These are phyloP conservation scores for Daucus carota DNA, from an alignment of 129 eudicot species.

Conservation along the genomic window DNA sequence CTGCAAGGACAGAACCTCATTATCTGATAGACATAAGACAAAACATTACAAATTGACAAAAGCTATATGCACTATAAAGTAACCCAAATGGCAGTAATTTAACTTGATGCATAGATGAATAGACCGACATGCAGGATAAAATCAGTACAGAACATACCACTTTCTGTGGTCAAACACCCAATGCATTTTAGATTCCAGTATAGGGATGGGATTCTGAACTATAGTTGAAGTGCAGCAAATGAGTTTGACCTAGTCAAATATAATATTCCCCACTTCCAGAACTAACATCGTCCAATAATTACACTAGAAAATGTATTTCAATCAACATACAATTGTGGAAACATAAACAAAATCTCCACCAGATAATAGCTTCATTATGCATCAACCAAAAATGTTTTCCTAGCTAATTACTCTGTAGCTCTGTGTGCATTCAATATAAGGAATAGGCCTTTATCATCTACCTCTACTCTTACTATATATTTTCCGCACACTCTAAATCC, in stretches of 20 bases:
- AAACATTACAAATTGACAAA: neutral
- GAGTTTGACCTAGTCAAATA: neutral
- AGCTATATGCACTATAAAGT: neutral
- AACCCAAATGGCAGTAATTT: neutral
- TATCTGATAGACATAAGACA: neutral
- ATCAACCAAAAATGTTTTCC: neutral
- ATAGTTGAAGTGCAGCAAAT: neutral
- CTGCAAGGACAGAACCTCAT: conserved; percentile 19
- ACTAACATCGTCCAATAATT: neutral
- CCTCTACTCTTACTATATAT: no score
- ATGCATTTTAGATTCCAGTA: neutral
- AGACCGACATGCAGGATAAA: neutral
- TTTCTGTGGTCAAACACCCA: no score
- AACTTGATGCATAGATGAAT: neutral
- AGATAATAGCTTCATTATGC: neutral
- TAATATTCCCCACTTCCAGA: neutral
- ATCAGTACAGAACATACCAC: neutral
- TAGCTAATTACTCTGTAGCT: no score
- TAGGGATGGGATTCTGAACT: neutral
- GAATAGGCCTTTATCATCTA: neutral
- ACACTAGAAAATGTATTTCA: neutral
- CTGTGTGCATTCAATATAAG: neutral
- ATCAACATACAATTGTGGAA: neutral
- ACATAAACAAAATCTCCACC: neutral
- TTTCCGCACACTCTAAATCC: no score